Conservation (phyloP, 352 stramenopile species). For the Pythium sukuiense region DNA sequence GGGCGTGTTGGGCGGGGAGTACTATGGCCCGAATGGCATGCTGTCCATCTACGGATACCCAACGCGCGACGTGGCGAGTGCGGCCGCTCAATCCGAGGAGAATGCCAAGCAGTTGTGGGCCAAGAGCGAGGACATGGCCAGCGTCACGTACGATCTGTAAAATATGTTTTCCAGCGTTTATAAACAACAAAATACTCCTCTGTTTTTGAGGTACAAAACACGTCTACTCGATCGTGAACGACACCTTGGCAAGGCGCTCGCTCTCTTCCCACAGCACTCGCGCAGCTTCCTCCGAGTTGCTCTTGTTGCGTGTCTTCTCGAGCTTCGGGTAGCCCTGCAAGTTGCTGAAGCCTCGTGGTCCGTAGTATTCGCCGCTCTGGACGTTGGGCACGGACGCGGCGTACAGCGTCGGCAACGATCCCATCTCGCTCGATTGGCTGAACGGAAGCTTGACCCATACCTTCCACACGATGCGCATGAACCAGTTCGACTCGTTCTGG, state of each 20-base stretch:
- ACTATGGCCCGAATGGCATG: constrained; percentile 37
- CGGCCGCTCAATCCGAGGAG: not conserved
- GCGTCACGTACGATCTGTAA: constrained; percentile 13
- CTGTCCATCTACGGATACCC: constrained; percentile 32
- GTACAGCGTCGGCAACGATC: constrained; percentile 41
- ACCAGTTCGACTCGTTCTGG: constrained; percentile 28
- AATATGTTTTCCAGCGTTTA: constrained; percentile 13
- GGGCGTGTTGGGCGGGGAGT: constrained; percentile 30
- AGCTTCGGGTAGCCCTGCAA: constrained; percentile 38
- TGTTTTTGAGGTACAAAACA: not conserved
- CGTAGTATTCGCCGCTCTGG: constrained; percentile 34
- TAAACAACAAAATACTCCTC: not conserved
- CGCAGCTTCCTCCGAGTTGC: constrained; percentile 23
- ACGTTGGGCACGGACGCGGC: constrained; percentile 37
- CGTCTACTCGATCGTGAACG: not conserved
- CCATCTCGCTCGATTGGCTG: constrained; percentile 43
- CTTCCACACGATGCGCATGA: constrained; percentile 31
- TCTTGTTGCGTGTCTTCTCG: constrained; percentile 29
- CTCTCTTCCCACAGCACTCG: not conserved
- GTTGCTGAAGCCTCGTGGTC: constrained; percentile 30
- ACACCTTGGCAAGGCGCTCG: constrained; percentile 3
- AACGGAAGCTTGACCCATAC: constrained; percentile 29
- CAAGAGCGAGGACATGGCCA: constrained; percentile 17
- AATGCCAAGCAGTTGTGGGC: constrained; percentile 7
- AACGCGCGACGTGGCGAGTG: constrained; percentile 3